Evolutionary conservation across 129 eudicot species (phyloP), one percentile per base, ranked within the genome.

Genomic region (Artemisia argyi): DNA sequence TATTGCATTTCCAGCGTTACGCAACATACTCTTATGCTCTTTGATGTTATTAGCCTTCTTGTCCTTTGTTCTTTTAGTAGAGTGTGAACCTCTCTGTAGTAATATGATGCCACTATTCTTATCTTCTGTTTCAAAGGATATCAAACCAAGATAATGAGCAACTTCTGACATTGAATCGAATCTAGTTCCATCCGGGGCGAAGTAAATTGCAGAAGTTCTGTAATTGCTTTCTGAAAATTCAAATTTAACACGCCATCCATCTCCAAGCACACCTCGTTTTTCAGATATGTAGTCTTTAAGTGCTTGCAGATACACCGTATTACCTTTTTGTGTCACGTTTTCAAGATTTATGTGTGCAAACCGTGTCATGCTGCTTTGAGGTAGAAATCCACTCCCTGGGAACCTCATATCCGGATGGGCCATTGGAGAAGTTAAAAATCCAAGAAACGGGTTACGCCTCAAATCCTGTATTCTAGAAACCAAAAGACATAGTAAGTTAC

Each of bases 181-280:
- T 28, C 69, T 75, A 47, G 69, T 81, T 17, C 91, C 91, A 49
- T 86, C 85, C 3, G 91, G 91, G 13, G 88, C 83, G 50, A 83
- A 72, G 77, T 86, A 86, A 77, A 83, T 58, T 70, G 81, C 91
- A 62, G 70, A 73, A 26, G 80, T 65, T 76, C 72, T 81, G 76
- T 54, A 74, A 71, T 49, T 75, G 66, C 18, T 71, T 76, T 54
- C 71, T 1, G 85, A 80, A 19, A 55, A 80, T 69, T 78, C 79
- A 28, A 86, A 83, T 69, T 78, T 83, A 15, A 86, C 91, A 47
- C 66, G 78, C 91, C 91, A 86, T 12, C 85, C 91, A 46, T 83
- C 83, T 54, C 79, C 78, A 55, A 86, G 20, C 17, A 77, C 72
- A 1, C 91, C 88, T 42, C 63, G 79, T 19, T 83, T 83, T 74